Percentiles rank a stretch among this genome's conserved stretches.
Evolutionary conservation across 2,329 filamentous ascomycete genomes (phyloP).

Genomic region (Aspergillus neotritici): DNA sequence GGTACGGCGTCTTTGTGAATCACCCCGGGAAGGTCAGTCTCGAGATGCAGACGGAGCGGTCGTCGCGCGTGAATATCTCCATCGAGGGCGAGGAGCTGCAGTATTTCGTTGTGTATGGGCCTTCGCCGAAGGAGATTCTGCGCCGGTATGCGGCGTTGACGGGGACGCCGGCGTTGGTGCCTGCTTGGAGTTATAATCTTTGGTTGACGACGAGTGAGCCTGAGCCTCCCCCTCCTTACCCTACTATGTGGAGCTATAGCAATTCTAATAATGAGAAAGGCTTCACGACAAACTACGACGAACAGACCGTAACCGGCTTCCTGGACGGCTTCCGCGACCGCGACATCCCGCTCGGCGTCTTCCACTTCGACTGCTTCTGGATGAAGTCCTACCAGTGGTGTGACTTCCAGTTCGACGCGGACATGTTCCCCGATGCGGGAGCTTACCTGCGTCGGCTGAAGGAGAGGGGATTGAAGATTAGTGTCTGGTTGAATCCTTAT

Average conservation of each 20-base stretch:
- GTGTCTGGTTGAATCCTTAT: slow-evolving; percentile 73
- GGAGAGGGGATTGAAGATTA: slow-evolving; percentile 59
- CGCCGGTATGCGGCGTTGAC: slow-evolving; percentile 62
- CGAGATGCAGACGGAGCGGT: slow-evolving; percentile 69
- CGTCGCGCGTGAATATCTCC: slow-evolving; percentile 62
- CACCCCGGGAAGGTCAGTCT: slow-evolving; percentile 63
- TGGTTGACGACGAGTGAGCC: slow-evolving; percentile 63
- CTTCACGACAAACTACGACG: slow-evolving; percentile 69
- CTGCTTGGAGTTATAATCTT: slow-evolving; percentile 68
- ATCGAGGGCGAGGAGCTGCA: slow-evolving; percentile 65
- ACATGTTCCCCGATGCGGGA: slow-evolving; percentile 63
- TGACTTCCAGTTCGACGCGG: slow-evolving; percentile 64
- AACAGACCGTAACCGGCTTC: slow-evolving; percentile 60
- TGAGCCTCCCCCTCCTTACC: not conserved
- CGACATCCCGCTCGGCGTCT: slow-evolving; percentile 62
- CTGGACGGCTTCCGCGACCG: slow-evolving; percentile 63
- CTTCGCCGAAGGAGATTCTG: slow-evolving; percentile 65
- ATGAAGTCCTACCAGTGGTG: slow-evolving; percentile 71
- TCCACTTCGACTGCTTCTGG: slow-evolving; percentile 76
- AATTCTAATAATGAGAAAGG: slow-evolving; percentile 30
- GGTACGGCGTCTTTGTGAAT: slow-evolving; percentile 73
- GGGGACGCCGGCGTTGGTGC: slow-evolving; percentile 59
- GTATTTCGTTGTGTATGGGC: slow-evolving; percentile 68
- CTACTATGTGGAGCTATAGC: not conserved
- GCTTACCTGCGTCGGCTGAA: slow-evolving; percentile 61